A percentile compares a stretch with the other conserved stretches of the same genome.
phyloP scores from a whole-genome alignment of 2,329 filamentous ascomycete genomes.

The Phialophora verrucosa region DNA sequence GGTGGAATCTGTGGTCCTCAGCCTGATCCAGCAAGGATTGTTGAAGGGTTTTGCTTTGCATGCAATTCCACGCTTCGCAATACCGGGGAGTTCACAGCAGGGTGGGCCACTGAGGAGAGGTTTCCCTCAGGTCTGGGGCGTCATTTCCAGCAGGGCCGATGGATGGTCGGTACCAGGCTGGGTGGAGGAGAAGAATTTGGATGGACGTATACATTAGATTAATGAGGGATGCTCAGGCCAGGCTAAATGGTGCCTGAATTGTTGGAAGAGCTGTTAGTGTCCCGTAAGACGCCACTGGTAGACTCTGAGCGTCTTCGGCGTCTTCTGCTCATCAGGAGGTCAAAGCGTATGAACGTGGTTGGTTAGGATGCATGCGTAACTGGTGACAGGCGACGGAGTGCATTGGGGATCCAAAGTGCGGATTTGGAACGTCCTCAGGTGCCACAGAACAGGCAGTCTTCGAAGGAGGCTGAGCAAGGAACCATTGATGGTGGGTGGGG shows the following conservation, averaged over 20 bases:
- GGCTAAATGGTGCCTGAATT: conserved; percentile 16
- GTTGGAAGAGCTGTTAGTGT: background rate
- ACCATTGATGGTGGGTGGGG: background rate
- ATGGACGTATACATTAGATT: conserved; percentile 38
- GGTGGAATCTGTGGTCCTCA: conserved; percentile 77
- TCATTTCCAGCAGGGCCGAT: conserved; percentile 66
- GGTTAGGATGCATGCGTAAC: background rate
- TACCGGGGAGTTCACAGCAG: conserved; percentile 71
- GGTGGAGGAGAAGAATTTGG: conserved; percentile 59
- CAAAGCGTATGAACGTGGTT: background rate
- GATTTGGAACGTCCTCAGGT: background rate
- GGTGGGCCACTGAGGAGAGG: conserved; percentile 70
- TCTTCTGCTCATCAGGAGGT: background rate
- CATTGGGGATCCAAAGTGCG: background rate
- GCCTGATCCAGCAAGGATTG: conserved; percentile 78
- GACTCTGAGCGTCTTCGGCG: background rate
- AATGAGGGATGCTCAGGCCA: conserved; percentile 29
- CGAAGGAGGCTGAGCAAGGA: conserved; percentile 10
- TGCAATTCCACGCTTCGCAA: conserved; percentile 75
- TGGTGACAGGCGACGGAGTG: background rate
- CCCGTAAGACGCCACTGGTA: background rate
- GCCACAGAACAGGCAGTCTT: background rate
- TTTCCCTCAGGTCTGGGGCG: conserved; percentile 76
- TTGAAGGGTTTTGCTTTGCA: conserved; percentile 86
- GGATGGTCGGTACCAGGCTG: conserved; percentile 72